Base-by-base conservation (phyloP, 1,284 basidiomycete species). In the Ceratobasidium sp. region DNA sequence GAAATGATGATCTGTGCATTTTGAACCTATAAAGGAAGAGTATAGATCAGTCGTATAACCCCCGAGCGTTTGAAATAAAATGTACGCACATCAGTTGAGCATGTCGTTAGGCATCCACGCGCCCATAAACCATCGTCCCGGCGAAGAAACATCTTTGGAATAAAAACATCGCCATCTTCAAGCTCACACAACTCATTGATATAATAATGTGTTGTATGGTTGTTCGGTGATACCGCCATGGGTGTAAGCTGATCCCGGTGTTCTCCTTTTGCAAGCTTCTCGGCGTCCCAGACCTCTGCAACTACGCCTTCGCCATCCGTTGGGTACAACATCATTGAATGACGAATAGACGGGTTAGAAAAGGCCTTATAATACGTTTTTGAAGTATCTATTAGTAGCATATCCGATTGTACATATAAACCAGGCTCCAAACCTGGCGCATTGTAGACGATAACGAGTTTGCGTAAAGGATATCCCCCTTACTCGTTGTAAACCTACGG, bases 1-100 rank as follows among this genome's bases (percentile, higher is more conserved):
- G 33, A 33, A 33, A 33, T 33, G 4, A 33, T 33, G 4, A 33
- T 33, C 33, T 4, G 33, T 33, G 33, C 33, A 33, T 33, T 33
- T 33, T 33, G 33, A 33, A 33, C 33, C 33, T 33, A 33, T 1
- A 33, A 33, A 33, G 33, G 33, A 33, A 4, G 33, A 33, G 33
- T 33, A 33, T 33, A 33, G 33, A 33, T 33, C 33, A 33, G 33
- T 33, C 33, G 4, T 33, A 33, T 4, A 4, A 33, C n/a, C 2
- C 33, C 33, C 33, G 33, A 33, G 33, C 33, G 33, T 33, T 33
- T 4, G 33, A 33, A 1, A 33, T 33, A 33, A 33, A 96, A 95
- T 80, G 12, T 59, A 59, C 57, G 3, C 57, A 59, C 57, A 15
- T 59, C 15, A 17, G 28, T 6, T 28, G 7, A n/a, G 57, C 57